These are phyloP conservation scores for Drechslerella coelobrocha DNA, from an alignment of 2,329 filamentous ascomycete genomes.

Conservation along the genomic window DNA sequence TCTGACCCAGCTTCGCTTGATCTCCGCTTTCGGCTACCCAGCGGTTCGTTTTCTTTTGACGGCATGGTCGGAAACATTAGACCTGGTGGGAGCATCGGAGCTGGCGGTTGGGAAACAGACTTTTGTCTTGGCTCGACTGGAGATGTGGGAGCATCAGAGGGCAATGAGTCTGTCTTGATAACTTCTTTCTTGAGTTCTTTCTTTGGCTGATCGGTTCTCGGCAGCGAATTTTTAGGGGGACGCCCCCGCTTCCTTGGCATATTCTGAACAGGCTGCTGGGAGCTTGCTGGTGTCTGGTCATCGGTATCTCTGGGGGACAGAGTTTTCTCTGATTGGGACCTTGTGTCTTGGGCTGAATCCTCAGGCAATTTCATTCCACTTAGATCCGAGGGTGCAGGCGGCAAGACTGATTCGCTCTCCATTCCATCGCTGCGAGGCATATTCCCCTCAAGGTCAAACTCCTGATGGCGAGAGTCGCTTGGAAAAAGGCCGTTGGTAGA, in stretches of 20 bases:
- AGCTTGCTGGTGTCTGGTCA: constrained; percentile 30
- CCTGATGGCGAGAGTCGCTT: constrained; percentile 25
- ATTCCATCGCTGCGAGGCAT: constrained; percentile 20
- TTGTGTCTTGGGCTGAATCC: constrained; percentile 16
- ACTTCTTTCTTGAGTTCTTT: constrained; percentile 23
- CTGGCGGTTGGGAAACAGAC: constrained; percentile 17
- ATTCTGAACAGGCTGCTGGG: constrained; percentile 17
- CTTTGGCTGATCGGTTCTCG: constrained; percentile 17
- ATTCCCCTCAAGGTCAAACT: constrained; percentile 25
- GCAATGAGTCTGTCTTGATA: constrained; percentile 21
- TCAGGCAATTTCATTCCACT: constrained; percentile 14
- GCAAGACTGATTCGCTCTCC: constrained; percentile 21
- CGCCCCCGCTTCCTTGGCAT: constrained; percentile 38
- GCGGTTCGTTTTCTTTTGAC: constrained; percentile 23
- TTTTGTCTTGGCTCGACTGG: constrained; percentile 27
- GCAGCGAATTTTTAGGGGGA: constrained; percentile 38
- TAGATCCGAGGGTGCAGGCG: constrained; percentile 5
- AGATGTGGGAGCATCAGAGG: constrained; percentile 34
- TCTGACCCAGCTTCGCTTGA: constrained; percentile 44
- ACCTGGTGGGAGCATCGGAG: constrained; percentile 33
- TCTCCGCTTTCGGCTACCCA: constrained; percentile 22
- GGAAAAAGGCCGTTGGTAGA: constrained; percentile 40
- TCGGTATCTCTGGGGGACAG: constrained; percentile 33
- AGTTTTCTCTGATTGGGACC: constrained; percentile 32
- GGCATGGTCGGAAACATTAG: constrained; percentile 20